These are phyloP conservation scores for Oryza glumipatula DNA, from an alignment of 176 grass and related monocot species.

Conservation along the genomic window DNA sequence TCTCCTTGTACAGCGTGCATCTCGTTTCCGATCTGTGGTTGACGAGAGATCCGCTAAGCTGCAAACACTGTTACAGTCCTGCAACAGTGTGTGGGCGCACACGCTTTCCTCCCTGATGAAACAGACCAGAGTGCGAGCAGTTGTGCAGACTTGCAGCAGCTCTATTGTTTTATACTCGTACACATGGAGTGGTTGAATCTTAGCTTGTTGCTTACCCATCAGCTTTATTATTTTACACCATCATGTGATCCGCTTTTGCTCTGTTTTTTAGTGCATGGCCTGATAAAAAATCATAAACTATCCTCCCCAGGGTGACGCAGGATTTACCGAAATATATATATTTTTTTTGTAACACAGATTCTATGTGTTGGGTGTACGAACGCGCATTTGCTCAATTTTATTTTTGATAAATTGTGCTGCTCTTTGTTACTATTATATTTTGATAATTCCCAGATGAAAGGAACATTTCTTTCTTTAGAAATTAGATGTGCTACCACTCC, in stretches of 20 bases:
- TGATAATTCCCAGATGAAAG: background rate
- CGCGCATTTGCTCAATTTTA: too few species aligned
- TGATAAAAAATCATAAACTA: background rate
- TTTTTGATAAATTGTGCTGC: too few species aligned
- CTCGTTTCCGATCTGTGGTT: slow-evolving; percentile 19
- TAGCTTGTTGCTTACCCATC: background rate
- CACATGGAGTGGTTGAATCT: background rate
- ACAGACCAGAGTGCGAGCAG: slow-evolving; percentile 20
- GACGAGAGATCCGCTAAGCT: background rate
- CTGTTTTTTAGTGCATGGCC: background rate
- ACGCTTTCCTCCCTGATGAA: slow-evolving; percentile 2
- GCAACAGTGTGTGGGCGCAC: background rate
- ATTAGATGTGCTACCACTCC: background rate
- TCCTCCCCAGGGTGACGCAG: background rate
- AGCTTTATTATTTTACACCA: background rate
- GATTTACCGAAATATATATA: background rate
- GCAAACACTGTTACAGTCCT: background rate
- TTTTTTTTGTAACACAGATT: background rate
- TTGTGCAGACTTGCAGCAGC: background rate
- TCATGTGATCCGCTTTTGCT: background rate
- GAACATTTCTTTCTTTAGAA: background rate
- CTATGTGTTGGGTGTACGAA: background rate
- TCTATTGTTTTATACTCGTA: background rate
- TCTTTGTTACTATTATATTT: background rate
- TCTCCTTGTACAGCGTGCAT: background rate